phyloP scores from a whole-genome alignment of 345 rosid species.

The Cardiospermum halicacabum region DNA sequence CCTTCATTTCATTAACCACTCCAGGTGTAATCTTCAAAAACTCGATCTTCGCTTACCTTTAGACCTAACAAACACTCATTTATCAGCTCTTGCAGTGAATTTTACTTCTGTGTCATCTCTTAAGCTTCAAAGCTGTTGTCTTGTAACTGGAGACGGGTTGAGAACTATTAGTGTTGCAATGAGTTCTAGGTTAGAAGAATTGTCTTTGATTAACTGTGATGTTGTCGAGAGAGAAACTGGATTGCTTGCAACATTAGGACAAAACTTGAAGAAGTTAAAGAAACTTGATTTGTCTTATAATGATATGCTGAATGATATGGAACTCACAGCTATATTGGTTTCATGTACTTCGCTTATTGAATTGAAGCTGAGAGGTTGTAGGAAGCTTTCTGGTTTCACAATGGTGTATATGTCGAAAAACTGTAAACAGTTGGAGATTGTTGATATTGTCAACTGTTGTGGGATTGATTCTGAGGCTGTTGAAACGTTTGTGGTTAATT shows the following conservation, averaged over 20 bases:
- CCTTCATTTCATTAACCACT: slow-evolving; percentile 54
- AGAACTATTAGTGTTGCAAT: slow-evolving; percentile 48
- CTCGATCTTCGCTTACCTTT: slow-evolving; percentile 78
- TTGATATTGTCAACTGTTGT: slow-evolving; percentile 51
- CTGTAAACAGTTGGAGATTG: slow-evolving; percentile 43
- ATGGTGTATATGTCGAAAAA: slow-evolving; percentile 41
- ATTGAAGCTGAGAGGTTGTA: slow-evolving; percentile 64
- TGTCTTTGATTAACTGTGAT: slow-evolving; percentile 64
- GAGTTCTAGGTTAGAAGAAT: slow-evolving; percentile 49
- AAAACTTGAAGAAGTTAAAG: slow-evolving; percentile 51
- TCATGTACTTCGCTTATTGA: slow-evolving; percentile 53
- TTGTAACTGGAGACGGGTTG: slow-evolving; percentile 75
- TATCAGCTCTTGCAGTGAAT: slow-evolving; percentile 48
- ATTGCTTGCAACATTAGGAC: slow-evolving; percentile 75
- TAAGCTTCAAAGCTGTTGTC: slow-evolving; percentile 70
- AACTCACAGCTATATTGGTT: slow-evolving; percentile 61
- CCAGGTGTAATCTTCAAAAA: slow-evolving; percentile 41
- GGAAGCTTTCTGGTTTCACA: slow-evolving; percentile 36
- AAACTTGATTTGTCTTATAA: slow-evolving; percentile 59
- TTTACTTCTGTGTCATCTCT: slow-evolving; percentile 42
- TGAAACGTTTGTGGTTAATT: slow-evolving; percentile 43
- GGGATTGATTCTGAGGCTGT: slow-evolving; percentile 44
- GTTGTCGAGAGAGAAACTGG: slow-evolving; percentile 71
- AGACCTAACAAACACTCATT: slow-evolving; percentile 72
- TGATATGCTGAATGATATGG: slow-evolving; percentile 65